Evolutionary conservation across 768 basidiomycete species (phyloP), one percentile per base, ranked within the genome.

Genomic region (Pleurotus ostreatus): DNA sequence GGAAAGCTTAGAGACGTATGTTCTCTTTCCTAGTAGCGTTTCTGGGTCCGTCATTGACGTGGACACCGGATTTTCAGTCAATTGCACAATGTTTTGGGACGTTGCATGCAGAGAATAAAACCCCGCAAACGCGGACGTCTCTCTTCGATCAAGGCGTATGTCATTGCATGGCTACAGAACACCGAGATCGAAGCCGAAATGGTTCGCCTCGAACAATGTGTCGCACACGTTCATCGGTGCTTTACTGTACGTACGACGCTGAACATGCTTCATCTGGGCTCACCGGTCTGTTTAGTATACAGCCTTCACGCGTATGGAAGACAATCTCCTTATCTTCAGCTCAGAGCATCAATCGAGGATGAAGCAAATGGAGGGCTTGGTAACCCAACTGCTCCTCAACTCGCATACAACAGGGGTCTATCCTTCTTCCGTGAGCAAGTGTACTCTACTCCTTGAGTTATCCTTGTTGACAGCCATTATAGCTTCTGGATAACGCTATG

Each of bases 291-390:
- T 39, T 38, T 44, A 53, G 51, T 53, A 53, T 37, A 25, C 41
- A 39, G 41, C 51, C 4, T 53, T 39, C 20, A 38, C 25, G 51
- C 51, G 38, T 13, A 43, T 53, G 51, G 51, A 53, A 37, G 41
- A 53, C 13, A 53, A 23, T n/a, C 38, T 53, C 5, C 51, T 53
- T 7, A 37, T 53, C 39, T 37, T 53, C 18, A 53, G 41, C 38
- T 39, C 51, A 15, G 51, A 53, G 22, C 38, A 53, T 25, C 34
- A 39, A 40, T 16, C 39, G 20, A n/a, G 51, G 22, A 53, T 53
- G 51, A 53, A 53, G 12, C 34, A 23, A 20, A 53, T 53, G 51
- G 51, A 53, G n/a, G 18, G 37, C 11, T 53, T 53, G 26, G 51
- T 53, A 5, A 39, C 37, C n/a, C 51, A 39, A 11, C 39, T 53